phyloP scores from a whole-genome alignment of 805 yeast species.

The Jamesozyma hellenica region DNA sequence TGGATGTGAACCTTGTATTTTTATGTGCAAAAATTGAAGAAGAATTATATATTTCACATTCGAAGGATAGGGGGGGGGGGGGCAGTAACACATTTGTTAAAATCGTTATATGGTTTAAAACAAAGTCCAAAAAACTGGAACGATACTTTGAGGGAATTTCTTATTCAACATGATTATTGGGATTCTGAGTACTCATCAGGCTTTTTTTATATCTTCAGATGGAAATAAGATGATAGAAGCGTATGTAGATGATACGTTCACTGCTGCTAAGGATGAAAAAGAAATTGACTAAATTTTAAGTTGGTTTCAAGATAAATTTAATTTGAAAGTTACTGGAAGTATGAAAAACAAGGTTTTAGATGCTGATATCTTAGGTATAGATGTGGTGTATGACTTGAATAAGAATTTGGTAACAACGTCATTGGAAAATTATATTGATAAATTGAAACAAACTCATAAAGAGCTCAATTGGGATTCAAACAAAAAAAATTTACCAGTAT shows the following conservation, averaged over 20 bases:
- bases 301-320: constrained; percentile 1
- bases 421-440: constrained; percentile 1
- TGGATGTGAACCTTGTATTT: too few relatives aligned
- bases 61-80: too few relatives aligned
- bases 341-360: constrained; percentile 3
- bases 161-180: constrained; percentile 1
- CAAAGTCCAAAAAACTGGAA: constrained; percentile 9
- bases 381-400: constrained; percentile 1
- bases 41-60: too few relatives aligned
- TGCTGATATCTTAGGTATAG: constrained; percentile 8
- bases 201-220: constrained; percentile 2
- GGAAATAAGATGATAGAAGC: constrained; percentile 4
- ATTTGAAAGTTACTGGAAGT: constrained; percentile 4
- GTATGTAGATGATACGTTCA: constrained; percentile 9
- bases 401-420: background rate
- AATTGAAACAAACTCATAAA: background rate
- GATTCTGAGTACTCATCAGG: constrained; percentile 6
- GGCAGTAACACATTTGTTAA: constrained; percentile 2
- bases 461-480: background rate
- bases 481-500: background rate
- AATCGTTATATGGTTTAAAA: constrained; percentile 5
- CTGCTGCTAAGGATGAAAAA: constrained; percentile 5
- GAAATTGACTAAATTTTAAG: constrained; percentile 3
- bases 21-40: too few relatives aligned
- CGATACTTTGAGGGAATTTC: constrained; percentile 2